phyloP scores from a whole-genome alignment of 2,329 filamentous ascomycete species.

The Aspergillus felis region DNA sequence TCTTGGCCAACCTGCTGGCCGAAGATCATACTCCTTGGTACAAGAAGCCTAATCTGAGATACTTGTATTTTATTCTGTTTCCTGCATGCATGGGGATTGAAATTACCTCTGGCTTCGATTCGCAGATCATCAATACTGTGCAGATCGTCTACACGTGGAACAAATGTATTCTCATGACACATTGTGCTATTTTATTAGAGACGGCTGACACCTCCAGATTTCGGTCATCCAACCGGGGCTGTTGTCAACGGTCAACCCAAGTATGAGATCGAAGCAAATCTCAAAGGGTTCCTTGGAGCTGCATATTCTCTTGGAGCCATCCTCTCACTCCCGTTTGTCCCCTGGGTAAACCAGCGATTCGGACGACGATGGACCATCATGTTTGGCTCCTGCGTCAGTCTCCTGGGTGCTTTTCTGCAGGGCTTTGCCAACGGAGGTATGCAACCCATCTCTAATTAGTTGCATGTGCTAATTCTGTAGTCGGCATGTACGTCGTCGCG shows the following conservation, averaged over 20 bases:
- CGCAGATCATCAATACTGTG: slow-evolving; percentile 46
- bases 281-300: slow-evolving; percentile 53
- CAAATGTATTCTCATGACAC: slow-evolving; percentile 24
- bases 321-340: slow-evolving; percentile 55
- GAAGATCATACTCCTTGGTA: slow-evolving; percentile 49
- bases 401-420: slow-evolving; percentile 55
- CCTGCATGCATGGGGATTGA: slow-evolving; percentile 61
- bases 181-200: too few relatives aligned
- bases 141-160: slow-evolving; percentile 40
- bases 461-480: slow-evolving; percentile 24
- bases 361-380: slow-evolving; percentile 58
- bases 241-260: slow-evolving; percentile 12
- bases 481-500: slow-evolving; percentile 58
- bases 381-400: slow-evolving; percentile 52
- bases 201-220: slow-evolving; percentile 10
- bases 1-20: slow-evolving; percentile 17
- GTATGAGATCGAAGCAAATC: slow-evolving; percentile 18
- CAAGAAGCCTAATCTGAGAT: slow-evolving; percentile 56
- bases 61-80: slow-evolving; percentile 56
- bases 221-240: slow-evolving; percentile 19
- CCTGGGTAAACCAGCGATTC: slow-evolving; percentile 52
- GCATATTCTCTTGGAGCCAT: slow-evolving; percentile 60
- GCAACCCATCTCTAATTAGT: slow-evolving; percentile 4
- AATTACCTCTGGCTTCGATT: slow-evolving; percentile 59
- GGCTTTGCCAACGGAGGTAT: slow-evolving; percentile 48